Base-by-base conservation (phyloP, 1,284 basidiomycete species). In the Fomitopsis schrenkii region DNA sequence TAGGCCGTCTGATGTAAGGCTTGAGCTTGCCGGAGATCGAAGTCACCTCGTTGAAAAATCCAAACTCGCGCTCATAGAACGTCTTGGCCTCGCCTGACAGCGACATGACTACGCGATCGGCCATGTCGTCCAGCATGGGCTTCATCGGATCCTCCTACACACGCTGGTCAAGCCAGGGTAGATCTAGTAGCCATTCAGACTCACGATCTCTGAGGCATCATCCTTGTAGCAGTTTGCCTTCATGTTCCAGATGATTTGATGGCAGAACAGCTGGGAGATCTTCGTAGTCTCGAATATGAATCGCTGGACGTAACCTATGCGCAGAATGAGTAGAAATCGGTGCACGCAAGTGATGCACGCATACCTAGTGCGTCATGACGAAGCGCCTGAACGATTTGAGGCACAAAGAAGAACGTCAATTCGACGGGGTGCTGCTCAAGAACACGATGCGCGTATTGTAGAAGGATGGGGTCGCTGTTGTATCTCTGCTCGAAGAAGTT, bases 171-270 rank as follows among this genome's bases (percentile, higher is more conserved):
- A 19, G 44, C 15, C 53, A 41, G 30, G 36, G n/a, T n/a, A 10
- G 40, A 33, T 22, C 9, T 19, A 2, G 10, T 15, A 22, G 7
- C 52, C 35, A 38, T 6, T 30, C 10, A 9, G 28, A 77, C 88
- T 64, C 69, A 94, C 94, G 64, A 90, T 83, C 74, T 94, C 91
- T 10, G 84, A 91, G 12, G 82, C 80, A 69, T 99, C 97, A 70
- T 97, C 97, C 69, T 91, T 94, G 76, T 90, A 98, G 64, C 90
- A 94, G 73, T 99, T 99, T 5, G 97, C 97, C 72, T 97, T 97
- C 97, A 99, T 99, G 75, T 99, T 99, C 97, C 97, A 99, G 66
- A 99, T 95, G 65, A 99, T 99, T 78, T 99, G 97, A 75, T 99
- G 97, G 72, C 97, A 99, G 81, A 99, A 99, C 10, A 96, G 77